Base-by-base conservation (phyloP, 1,139 yeast genomes). In the Geotrichum bryndzae region DNA sequence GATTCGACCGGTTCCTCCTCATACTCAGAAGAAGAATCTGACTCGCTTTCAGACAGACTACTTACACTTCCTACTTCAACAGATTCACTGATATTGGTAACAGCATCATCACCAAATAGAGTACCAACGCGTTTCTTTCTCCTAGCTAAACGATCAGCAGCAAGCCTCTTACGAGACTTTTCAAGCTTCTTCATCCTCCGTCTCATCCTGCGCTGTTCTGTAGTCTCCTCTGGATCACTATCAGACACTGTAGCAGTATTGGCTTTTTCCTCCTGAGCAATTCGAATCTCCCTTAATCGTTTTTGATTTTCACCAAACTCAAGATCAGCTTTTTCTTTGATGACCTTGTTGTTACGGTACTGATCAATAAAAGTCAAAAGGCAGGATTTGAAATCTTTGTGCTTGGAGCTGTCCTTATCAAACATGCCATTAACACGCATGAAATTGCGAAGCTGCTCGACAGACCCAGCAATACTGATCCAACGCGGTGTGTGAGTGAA, bases 401-500 rank as follows among this genome's bases (percentile, higher is more conserved):
- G 48, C 8, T 41, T 41, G 48, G 48, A 3, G 10, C 10, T 41
- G 22, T 41, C 48, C 48, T 41, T 41, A n/a, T 41, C 48, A 41
- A 41, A 23, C 48, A 41, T 41, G n/a, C 48, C 48, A 41, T 41
- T 41, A 5, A 41, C 48, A 18, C 22, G 48, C 48, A 41, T 41
- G 22, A 41, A 41, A 23, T 41, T 41, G 48, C 48, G 48, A 41
- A 41, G 48, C 13, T 41, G 48, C 23, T 41, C 48, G 13, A 41
- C 23, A n/a, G 48, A 41, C n/a, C 48, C 48, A 41, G 48, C 48
- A 41, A 41, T 18, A 10, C 29, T 13, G 2, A 27, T 33, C 61
- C 61, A 59, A 22, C 27, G 27, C 6, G 59, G 59, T 2, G 3
- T 11, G n/a, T 13, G 8, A 27, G 58, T 59, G 45, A 38, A 55